A percentile compares a stretch with the other conserved stretches of the same genome.
Conservation (phyloP, 192 early-diverging fungal genomes). For the Coemansia sp. region DNA sequence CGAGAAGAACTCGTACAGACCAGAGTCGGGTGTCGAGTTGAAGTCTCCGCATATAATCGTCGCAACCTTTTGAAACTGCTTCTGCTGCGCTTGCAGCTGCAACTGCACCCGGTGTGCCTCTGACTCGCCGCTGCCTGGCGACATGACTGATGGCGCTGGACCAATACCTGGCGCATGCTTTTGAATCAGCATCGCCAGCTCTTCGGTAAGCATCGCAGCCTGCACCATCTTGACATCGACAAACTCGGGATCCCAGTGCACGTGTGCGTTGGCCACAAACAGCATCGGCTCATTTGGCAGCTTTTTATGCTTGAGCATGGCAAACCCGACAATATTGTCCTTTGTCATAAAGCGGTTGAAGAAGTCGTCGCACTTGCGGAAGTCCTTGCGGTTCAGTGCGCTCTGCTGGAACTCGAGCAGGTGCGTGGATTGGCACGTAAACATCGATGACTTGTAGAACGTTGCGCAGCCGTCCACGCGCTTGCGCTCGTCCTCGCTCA, state of each 20-base stretch:
- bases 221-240: slow-evolving; percentile 96
- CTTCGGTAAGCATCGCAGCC: slow-evolving; percentile 89
- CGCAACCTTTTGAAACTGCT: slow-evolving; percentile 48
- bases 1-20: slow-evolving; percentile 89
- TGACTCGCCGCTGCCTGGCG: slow-evolving; percentile 20
- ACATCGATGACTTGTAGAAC: slow-evolving; percentile 85
- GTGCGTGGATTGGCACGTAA: slow-evolving; percentile 76
- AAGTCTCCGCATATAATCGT: slow-evolving; percentile 89
- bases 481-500: slow-evolving; percentile 83
- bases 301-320: slow-evolving; percentile 80
- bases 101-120: slow-evolving; percentile 45
- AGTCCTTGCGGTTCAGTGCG: slow-evolving; percentile 81
- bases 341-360: slow-evolving; percentile 97
- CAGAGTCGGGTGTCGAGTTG: slow-evolving; percentile 85
- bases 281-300: slow-evolving; percentile 57
- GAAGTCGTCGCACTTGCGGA: slow-evolving; percentile 87
- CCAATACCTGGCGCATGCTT: slow-evolving; percentile 39
- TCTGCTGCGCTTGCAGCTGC: slow-evolving; percentile 49
- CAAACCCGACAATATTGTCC: slow-evolving; percentile 88
- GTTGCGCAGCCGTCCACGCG: slow-evolving; percentile 94
- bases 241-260: slow-evolving; percentile 91
- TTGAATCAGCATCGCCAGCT: slow-evolving; percentile 65
- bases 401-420: slow-evolving; percentile 93
- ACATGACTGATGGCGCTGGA: background rate
- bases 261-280: slow-evolving; percentile 85